Base-by-base conservation (phyloP, 768 basidiomycete species). In the Tremella fuciformis region DNA sequence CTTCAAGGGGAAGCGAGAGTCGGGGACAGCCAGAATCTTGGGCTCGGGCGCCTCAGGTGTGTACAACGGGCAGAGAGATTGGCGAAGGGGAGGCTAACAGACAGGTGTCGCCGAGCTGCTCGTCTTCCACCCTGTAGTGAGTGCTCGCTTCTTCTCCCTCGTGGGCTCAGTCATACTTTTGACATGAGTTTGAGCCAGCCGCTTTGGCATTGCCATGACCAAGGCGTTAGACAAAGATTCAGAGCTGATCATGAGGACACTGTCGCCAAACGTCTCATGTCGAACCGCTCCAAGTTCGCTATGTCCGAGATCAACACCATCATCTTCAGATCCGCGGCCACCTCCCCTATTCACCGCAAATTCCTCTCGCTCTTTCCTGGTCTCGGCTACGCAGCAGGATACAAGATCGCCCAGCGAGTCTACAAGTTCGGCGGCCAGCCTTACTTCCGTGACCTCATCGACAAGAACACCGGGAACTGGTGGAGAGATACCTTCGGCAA, bases 381-480 rank as follows among this genome's bases (percentile, higher is more conserved):
- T 24, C 85, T 99, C 2, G 94, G 94, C 1, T 99, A 99, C 75
- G 94, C 96, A 3, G 96, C 94, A 24, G 93, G 96, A 3, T 99
- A 98, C 85, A 99, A 98, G 78, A 80, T 97, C 71, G 79, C 90
- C 0, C 92, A 97, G 78, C 85, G 92, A 52, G 83, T 91, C 69
- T 94, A 93, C 85, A 99, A 96, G 80, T 99, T 98, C 70, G 94
- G 94, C 62, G 94, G 94, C 4, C 94, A 99, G 79, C 94, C 94
- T 13, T 98, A 86, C 83, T 96, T 97, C 79, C 88, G 91, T 79
- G 96, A 98, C 79, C 69, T 93, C 74, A 86, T 99, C 77, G 82
- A 82, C 64, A 84, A 83, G 70, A 82, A 92, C 78, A 90, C 87
- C 81, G 88, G 88, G 77, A 80, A 82, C n/a, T 72, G 80, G 53